Evolutionary conservation across 192 early-diverging fungal species (phyloP), one percentile per base, ranked within the genome.

Genomic region (Coemansia sp.): DNA sequence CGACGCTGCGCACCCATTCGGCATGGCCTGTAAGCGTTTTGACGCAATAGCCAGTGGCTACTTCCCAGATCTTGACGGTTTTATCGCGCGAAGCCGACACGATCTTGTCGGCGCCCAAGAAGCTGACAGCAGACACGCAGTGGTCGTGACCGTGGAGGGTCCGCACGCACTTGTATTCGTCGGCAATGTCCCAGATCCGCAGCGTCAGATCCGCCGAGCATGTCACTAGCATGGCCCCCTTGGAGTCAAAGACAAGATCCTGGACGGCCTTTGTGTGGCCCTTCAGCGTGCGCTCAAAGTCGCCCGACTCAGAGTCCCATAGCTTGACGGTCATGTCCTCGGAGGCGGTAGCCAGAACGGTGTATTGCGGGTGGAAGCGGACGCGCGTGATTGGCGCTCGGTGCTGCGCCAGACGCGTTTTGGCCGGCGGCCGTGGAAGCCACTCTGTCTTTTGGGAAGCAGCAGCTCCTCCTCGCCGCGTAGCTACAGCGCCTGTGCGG

Each of bases 211-310:
- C 96, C 21, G 91, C 90, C 6, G 96, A 96, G 78, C 92, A 95
- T 3, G 93, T 91, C 6, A 94, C 94, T 86, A 96, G 76, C 56
- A 89, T 84, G 7, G 87, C 85, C 43, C 96, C 95, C 58, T 94
- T 93, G 12, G 88, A 53, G 69, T 93, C 94, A 78, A 93, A 98
- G 0, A 88, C 85, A 26, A 98, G 60, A 87, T 92, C 92, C 70
- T 93, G 91, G n/a, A 98, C 94, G 14, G 95, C 85, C 67, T 97
- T 95, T 2, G 96, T 98, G 72, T 98, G 96, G 44, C 96, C 95
- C 70, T 96, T 96, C 7, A 98, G 79, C 0, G 96, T 95, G 38
- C 92, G 78, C 75, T 98, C 96, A 80, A 92, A 96, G 46, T 92
- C 91, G 45, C 93, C 95, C 14, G 94, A 88, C 72, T 98, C 96